Evolutionary conservation across 73 alveolate genomes (phyloP).

Genomic region (Durusdinium trenchii): DNA sequence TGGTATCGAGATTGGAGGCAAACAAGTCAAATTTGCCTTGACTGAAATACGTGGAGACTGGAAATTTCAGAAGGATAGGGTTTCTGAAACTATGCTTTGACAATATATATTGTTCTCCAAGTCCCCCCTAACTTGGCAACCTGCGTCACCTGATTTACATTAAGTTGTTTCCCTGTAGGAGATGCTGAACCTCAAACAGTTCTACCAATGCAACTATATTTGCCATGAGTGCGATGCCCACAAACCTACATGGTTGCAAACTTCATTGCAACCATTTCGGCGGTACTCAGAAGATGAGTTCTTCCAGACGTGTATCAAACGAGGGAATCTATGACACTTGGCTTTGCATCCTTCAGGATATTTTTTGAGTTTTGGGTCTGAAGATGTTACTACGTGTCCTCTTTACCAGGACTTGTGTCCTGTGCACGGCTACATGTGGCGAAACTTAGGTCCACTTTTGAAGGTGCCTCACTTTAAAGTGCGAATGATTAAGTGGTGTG

Average conservation of each 20-base stretch:
- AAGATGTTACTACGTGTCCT: too few species aligned
- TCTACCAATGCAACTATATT: neutral
- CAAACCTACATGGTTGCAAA: neutral
- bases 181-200: conserved; percentile 2
- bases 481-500: neutral
- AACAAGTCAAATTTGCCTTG: neutral
- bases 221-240: conserved; percentile 1
- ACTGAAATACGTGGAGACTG: conserved; percentile 28
- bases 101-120: too few species aligned
- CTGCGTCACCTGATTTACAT: neutral
- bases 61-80: conserved; percentile 9
- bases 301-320: neutral
- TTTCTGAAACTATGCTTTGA: neutral
- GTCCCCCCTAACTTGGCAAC: neutral
- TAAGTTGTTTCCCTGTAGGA: neutral
- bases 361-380: too few species aligned
- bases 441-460: neutral
- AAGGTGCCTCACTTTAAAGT: neutral
- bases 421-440: too few species aligned
- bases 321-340: neutral
- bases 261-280: neutral
- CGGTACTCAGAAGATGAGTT: neutral
- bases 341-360: neutral
- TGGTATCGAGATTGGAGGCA: neutral
- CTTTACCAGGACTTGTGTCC: too few species aligned